Conservation (phyloP, 2,329 filamentous ascomycete genomes). For the Neonectria ditissima region DNA sequence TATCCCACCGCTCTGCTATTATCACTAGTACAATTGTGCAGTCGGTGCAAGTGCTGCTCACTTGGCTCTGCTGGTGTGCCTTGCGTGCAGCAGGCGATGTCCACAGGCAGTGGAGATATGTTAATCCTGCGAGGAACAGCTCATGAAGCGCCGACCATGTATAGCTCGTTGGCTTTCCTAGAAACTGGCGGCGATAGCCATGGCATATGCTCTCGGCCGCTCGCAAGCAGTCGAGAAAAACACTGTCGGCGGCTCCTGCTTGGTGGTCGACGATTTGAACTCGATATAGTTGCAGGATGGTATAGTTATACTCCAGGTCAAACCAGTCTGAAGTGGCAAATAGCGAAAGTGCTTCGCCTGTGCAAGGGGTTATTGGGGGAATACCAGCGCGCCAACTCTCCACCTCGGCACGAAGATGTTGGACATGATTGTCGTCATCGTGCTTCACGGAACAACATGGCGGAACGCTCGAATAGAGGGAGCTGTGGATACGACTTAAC, state of each 20-base stretch:
- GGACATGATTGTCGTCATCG: not conserved
- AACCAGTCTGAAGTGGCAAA: slow-evolving; percentile 10
- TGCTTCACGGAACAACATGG: not conserved
- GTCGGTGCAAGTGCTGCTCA: slow-evolving; percentile 46
- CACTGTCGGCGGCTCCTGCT: slow-evolving; percentile 24
- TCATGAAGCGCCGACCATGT: slow-evolving; percentile 27
- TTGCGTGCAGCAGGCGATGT: slow-evolving; percentile 32
- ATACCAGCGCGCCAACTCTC: slow-evolving; percentile 11
- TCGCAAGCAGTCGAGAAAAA: slow-evolving; percentile 39
- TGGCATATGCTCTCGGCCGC: slow-evolving; percentile 32
- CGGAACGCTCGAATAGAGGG: slow-evolving; percentile 10
- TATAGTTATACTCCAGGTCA: slow-evolving; percentile 22
- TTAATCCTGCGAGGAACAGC: slow-evolving; percentile 27
- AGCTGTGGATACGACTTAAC: slow-evolving; percentile 14
- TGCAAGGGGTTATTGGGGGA: not conserved
- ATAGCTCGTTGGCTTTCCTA: slow-evolving; percentile 27
- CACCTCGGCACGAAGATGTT: slow-evolving; percentile 6
- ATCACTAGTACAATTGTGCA: slow-evolving; percentile 48
- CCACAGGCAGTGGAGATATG: slow-evolving; percentile 49
- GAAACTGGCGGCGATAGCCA: slow-evolving; percentile 34
- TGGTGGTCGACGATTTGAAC: slow-evolving; percentile 32
- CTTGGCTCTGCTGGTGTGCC: slow-evolving; percentile 13
- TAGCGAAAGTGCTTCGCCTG: not conserved
- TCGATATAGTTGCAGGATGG: slow-evolving; percentile 42
- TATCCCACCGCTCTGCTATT: slow-evolving; percentile 48